These are phyloP conservation scores for Trametes sanguinea DNA, from an alignment of 768 basidiomycete species.

Conservation along the genomic window DNA sequence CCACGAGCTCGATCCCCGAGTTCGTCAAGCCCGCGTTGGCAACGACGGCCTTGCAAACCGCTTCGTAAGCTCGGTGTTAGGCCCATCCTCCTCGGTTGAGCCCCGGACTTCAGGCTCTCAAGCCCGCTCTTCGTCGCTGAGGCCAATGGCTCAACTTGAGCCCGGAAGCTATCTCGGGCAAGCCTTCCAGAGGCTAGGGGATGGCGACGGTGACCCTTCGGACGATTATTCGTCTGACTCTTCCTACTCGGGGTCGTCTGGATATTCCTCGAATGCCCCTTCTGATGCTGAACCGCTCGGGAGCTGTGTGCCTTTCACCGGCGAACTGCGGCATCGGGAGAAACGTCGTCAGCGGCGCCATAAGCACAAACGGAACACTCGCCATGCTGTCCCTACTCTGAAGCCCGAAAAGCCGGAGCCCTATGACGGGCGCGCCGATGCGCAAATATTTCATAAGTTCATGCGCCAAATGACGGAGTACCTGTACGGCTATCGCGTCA, in stretches of 20 bases:
- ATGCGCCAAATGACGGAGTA: conserved; percentile 18
- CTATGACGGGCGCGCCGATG: conserved; percentile 16
- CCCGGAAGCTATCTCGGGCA: conserved; percentile 12
- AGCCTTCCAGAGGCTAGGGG: conserved; percentile 5
- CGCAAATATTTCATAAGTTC: conserved; percentile 16
- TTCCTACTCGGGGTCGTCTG: conserved; percentile 3
- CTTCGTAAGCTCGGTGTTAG: too few relatives aligned
- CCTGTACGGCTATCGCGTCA: conserved; percentile 2
- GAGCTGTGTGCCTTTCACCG: too few relatives aligned
- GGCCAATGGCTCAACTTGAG: conserved; percentile 12
- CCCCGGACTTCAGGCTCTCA: too few relatives aligned
- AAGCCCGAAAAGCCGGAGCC: conserved; percentile 20
- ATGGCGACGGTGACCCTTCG: neutral
- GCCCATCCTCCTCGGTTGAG: too few relatives aligned
- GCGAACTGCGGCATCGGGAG: neutral
- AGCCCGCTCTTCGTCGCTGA: neutral
- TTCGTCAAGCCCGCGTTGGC: too few relatives aligned
- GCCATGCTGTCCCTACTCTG: neutral
- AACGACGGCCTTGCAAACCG: too few relatives aligned
- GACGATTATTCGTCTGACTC: neutral
- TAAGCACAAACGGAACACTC: neutral
- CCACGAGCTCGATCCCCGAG: too few relatives aligned
- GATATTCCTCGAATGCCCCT: too few relatives aligned
- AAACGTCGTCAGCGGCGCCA: neutral
- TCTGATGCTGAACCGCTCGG: too few relatives aligned